Evolutionary conservation across 495 filamentous ascomycete species (phyloP), one percentile per base, ranked within the genome.

Genomic region (Lineolata rhizophorae): DNA sequence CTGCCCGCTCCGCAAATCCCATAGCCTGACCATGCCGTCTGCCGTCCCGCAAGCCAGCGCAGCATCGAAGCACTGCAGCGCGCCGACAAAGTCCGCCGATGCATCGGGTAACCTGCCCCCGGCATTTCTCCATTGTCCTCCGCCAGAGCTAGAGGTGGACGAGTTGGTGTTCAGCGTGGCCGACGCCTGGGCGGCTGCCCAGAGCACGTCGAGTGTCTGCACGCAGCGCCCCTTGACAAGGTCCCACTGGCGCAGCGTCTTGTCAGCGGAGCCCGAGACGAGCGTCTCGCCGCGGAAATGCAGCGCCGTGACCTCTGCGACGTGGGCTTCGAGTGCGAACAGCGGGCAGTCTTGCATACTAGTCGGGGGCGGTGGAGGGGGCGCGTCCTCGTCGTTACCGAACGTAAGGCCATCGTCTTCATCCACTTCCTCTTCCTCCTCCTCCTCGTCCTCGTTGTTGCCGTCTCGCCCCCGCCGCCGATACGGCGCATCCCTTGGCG

Each of bases 241-340:
- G 63, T 99, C 87, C 87, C 87, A 99, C 53, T 99, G 87, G 28
- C 87, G 69, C 26, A 97, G 55, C 2, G 87, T 97, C 60, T 97
- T 97, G 52, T 97, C 87, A 4, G 90, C 74, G 3, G 87, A 95
- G 10, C 87, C 87, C 3, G 87, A 97, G 9, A 97, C 77, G 12
- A 97, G 64, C 0, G 81, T 84, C 44, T 94, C 67, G 17, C 74
- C 77, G 33, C 67, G 62, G 54, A 97, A 90, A 50, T 93, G 72
- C 22, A 97, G 61, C 14, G 90, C 87, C 2, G 87, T 95, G 42
- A 97, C 76, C 53, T 94, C 87, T 32, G 76, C 87, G 6, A 97
- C 70, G 47, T 97, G 87, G 0, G 87, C 73, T 47, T 82, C 70
- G 20, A 97, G 64, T 0, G 80, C 75, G 50, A 81, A 84, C 13